Base-by-base conservation (phyloP, 768 basidiomycete species). In the Pulveroboletus frians region DNA sequence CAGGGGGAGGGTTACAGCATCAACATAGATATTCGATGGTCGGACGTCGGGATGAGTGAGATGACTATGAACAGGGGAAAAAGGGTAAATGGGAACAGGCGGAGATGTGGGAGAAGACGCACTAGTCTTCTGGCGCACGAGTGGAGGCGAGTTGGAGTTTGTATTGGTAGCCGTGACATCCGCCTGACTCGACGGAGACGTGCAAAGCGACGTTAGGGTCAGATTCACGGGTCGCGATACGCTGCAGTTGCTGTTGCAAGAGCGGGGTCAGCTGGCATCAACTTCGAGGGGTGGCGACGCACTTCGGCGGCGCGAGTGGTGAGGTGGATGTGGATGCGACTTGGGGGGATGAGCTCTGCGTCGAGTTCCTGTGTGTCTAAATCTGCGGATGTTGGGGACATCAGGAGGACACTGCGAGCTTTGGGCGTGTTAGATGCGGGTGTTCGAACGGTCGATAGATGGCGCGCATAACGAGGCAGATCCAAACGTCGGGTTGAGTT, bases 91-190 rank as follows among this genome's bases (percentile, higher is more conserved):
- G 18, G 4, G 31, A 44, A 39, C 3, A 3, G 20, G 5, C 1
- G 10, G 2, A 34, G n/a, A 13, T 13, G 17, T 17, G 5, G 13
- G 8, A 17, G 9, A 15, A 9, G 21, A 73, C 90, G 64, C 64
- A 94, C 93, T 93, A 96, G 69, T 96, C 93, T 54, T 93, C 92
- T 5, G 75, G 74, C 26, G 76, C 71, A 14, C 75, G 73, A 38
- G 70, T 68, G 32, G 74, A 75, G 3, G 88, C 85, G 4, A 97
- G 76, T 47, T 86, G 83, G 78, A 98, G 80, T 57, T 89, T 94
- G 68, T 97, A 96, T 61, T 96, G 92, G 67, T 97, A 97, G 32
- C 95, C 95, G 64, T 98, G 94, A 62, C 95, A 98, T 17, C 95
- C 95, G 10, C 95, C 95, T 10, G 87, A 90, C 60, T 96, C 92